Evolutionary conservation across 768 basidiomycete species (phyloP).

Genomic region (Lanmaoa pseudosensibilis): DNA sequence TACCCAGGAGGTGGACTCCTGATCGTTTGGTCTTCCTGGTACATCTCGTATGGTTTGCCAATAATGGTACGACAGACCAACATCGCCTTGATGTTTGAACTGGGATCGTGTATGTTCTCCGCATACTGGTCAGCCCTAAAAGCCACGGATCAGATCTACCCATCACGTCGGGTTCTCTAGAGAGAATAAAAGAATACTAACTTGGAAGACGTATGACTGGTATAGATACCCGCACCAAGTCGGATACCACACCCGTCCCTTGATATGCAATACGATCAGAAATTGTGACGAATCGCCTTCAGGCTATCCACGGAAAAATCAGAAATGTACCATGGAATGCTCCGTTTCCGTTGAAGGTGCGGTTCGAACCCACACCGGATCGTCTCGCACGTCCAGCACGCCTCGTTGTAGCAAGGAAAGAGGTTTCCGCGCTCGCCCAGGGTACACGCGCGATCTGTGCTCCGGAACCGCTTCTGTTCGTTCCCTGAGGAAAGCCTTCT

Average conservation of each 20-base stretch:
- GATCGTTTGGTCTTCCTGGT: constrained; percentile 12
- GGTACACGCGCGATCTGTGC: constrained; percentile 22
- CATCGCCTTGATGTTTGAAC: constrained; percentile 18
- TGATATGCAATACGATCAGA: constrained; percentile 1
- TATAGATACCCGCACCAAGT: constrained; percentile 29
- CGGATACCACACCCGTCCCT: constrained; percentile 21
- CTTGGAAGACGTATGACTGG: constrained; percentile 25
- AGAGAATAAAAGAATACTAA: background rate
- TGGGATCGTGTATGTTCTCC: constrained; percentile 5
- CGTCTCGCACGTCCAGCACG: constrained; percentile 22
- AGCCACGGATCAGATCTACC: background rate
- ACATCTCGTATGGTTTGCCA: constrained; percentile 7
- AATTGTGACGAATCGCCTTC: background rate
- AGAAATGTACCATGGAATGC: constrained; percentile 11
- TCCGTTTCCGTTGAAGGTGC: constrained; percentile 19
- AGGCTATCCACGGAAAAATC: background rate
- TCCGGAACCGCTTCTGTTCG: constrained; percentile 27
- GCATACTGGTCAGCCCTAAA: constrained; percentile 24
- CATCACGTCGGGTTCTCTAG: background rate
- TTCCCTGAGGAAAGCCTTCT: constrained; percentile 11
- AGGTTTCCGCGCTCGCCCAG: constrained; percentile 24
- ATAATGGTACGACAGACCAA: constrained; percentile 26
- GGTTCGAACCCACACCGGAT: constrained; percentile 25
- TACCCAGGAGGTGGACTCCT: constrained; percentile 17
- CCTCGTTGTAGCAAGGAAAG: constrained; percentile 7